Conservation (phyloP, 2,329 filamentous ascomycete genomes). For the Fonsecaea nubica region DNA sequence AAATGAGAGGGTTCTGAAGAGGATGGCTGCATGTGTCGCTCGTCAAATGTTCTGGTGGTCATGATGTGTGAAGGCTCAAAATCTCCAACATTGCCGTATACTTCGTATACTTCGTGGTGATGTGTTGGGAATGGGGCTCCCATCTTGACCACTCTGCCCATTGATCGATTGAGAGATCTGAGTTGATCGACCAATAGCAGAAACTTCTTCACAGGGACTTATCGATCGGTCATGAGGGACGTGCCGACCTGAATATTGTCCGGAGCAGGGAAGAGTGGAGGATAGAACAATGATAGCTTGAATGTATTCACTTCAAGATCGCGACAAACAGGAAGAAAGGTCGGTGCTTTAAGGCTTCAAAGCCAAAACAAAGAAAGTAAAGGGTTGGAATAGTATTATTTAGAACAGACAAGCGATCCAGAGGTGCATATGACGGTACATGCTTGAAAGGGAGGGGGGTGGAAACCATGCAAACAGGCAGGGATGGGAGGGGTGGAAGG, state of each 20-base stretch:
- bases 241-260: not conserved
- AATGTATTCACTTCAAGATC: constrained; percentile 7
- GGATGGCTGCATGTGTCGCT: constrained; percentile 19
- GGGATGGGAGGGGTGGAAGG: constrained; percentile 21
- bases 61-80: constrained; percentile 19
- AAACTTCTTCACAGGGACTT: not conserved
- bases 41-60: constrained; percentile 19
- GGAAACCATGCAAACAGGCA: constrained; percentile 40
- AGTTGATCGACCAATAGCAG: not conserved
- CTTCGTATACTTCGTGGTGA: constrained; percentile 2
- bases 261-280: not conserved
- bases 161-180: not conserved
- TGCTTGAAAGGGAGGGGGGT: constrained; percentile 10
- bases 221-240: not conserved
- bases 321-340: constrained; percentile 4
- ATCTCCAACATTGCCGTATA: constrained; percentile 16
- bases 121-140: constrained; percentile 16
- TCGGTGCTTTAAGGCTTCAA: constrained; percentile 10
- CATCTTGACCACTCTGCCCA: constrained; percentile 13
- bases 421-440: constrained; percentile 25
- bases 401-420: constrained; percentile 24
- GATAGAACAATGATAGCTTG: constrained; percentile 5
- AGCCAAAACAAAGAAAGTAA: constrained; percentile 19
- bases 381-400: constrained; percentile 27
- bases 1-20: constrained; percentile 7